Conservation (phyloP, 805 yeast genomes). For the Spathaspora sp. region DNA sequence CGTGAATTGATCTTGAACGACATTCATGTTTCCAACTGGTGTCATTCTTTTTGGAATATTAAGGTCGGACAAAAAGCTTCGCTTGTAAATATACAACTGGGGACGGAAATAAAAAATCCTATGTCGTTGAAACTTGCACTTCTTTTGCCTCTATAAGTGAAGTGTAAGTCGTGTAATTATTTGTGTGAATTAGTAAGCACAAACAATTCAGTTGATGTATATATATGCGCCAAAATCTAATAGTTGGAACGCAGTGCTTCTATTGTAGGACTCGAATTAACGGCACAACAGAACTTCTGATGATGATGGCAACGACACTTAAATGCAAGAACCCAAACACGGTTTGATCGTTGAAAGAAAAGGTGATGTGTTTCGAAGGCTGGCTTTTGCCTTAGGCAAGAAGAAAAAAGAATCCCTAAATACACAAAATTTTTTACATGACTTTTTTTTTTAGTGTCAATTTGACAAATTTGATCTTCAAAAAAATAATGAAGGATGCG, state of each 20-base stretch:
- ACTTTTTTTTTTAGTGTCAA: not conserved
- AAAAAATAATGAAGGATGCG: constrained; percentile 46
- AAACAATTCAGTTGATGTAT: not conserved
- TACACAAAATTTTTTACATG: not conserved
- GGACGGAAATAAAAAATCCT: not conserved
- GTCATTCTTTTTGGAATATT: not conserved
- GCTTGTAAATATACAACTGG: not conserved
- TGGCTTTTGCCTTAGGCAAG: not conserved
- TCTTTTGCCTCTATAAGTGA: not conserved
- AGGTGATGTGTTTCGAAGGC: not conserved
- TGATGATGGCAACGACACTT: not conserved
- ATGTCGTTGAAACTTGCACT: not conserved
- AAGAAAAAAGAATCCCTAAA: constrained; percentile 1
- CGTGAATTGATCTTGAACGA: constrained; percentile 1
- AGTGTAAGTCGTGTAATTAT: not conserved
- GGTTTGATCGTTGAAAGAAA: constrained; percentile 1
- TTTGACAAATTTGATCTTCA: not conserved
- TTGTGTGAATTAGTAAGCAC: not conserved
- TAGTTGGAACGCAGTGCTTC: not conserved
- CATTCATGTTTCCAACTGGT: constrained; percentile 2
- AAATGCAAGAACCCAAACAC: not conserved
- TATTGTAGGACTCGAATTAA: constrained; percentile 10
- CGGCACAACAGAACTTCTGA: constrained; percentile 6
- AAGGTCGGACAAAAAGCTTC: no score
- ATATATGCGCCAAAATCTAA: not conserved